Conservation (phyloP, 1,284 basidiomycete genomes). For the Austropuccinia psidii region DNA sequence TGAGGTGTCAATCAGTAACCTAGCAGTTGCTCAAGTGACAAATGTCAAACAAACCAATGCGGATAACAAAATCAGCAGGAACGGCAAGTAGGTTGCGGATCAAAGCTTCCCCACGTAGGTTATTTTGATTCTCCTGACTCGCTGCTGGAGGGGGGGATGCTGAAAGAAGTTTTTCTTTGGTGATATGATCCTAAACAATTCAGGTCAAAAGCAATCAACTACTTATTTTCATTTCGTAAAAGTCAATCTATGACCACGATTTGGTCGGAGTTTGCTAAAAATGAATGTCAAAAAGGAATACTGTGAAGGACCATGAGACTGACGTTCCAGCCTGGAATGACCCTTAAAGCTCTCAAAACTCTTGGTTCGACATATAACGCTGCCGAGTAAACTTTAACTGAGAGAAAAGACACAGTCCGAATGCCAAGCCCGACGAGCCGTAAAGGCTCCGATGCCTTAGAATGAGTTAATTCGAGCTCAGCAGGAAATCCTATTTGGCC, state of each 20-base stretch:
- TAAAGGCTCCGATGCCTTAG: conserved; percentile 49
- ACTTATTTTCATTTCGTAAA: not conserved
- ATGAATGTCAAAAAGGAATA: not conserved
- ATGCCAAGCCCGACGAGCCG: conserved; percentile 71
- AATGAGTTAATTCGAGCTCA: conserved; percentile 39
- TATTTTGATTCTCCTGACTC: not conserved
- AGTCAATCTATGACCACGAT: not conserved
- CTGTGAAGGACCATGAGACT: not conserved
- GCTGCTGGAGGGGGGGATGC: not conserved
- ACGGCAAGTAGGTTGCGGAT: conserved; percentile 60
- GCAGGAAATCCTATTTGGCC: conserved; percentile 48
- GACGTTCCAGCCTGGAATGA: conserved; percentile 24
- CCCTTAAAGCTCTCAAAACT: conserved; percentile 37
- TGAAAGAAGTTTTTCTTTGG: not conserved
- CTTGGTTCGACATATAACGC: conserved; percentile 71
- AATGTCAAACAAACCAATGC: conserved; percentile 57
- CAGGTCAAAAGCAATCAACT: not conserved
- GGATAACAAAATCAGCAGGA: conserved; percentile 58
- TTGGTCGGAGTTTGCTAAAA: not conserved
- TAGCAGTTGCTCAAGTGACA: not conserved
- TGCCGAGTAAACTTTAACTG: conserved; percentile 73
- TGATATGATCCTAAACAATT: conserved; percentile 30
- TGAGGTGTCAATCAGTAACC: too few species aligned
- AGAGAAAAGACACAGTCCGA: conserved; percentile 70
- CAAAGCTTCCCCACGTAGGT: conserved; percentile 58